Percentiles rank a stretch among this genome's conserved stretches.
Evolutionary conservation across 306 rosid species (phyloP).

Genomic region (peach (Prunus persica)): DNA sequence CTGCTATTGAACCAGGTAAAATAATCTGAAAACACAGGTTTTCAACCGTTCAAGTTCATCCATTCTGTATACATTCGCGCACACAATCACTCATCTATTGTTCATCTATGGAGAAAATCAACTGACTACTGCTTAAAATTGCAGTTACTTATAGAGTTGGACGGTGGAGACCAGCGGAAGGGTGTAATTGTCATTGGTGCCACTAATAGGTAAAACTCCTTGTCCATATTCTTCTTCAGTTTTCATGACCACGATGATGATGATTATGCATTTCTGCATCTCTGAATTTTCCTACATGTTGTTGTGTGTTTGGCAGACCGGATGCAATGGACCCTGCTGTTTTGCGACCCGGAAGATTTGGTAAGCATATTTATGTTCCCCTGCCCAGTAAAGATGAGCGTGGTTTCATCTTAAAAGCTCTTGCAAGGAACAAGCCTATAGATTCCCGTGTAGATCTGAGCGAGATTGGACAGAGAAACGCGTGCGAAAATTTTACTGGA

Average conservation of each 20-base stretch:
- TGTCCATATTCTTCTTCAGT: constrained; percentile 2
- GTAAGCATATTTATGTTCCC: constrained; percentile 62
- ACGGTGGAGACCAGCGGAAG: constrained; percentile 65
- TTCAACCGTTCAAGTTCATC: too few species aligned
- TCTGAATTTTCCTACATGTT: constrained; percentile 9
- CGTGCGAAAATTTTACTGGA: constrained; percentile 57
- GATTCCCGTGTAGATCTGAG: constrained; percentile 46
- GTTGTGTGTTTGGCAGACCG: background rate
- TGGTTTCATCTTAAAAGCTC: constrained; percentile 52
- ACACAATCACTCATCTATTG: background rate
- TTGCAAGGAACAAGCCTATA: constrained; percentile 43
- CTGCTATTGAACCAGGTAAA: constrained; percentile 65
- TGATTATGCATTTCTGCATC: background rate
- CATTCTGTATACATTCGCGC: too few species aligned
- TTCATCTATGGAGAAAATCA: background rate
- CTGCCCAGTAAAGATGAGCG: constrained; percentile 48
- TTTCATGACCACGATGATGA: background rate
- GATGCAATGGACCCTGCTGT: constrained; percentile 56
- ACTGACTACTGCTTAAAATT: constrained; percentile 16
- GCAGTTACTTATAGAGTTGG: constrained; percentile 66
- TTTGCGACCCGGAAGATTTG: constrained; percentile 58
- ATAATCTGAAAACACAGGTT: constrained; percentile 3
- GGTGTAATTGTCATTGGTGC: constrained; percentile 95
- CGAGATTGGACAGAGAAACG: constrained; percentile 37
- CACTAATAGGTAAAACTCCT: constrained; percentile 59